Evolutionary conservation across 345 rosid genomes (phyloP), one percentile per base, ranked within the genome.

Genomic region (Lepidium africanum): DNA sequence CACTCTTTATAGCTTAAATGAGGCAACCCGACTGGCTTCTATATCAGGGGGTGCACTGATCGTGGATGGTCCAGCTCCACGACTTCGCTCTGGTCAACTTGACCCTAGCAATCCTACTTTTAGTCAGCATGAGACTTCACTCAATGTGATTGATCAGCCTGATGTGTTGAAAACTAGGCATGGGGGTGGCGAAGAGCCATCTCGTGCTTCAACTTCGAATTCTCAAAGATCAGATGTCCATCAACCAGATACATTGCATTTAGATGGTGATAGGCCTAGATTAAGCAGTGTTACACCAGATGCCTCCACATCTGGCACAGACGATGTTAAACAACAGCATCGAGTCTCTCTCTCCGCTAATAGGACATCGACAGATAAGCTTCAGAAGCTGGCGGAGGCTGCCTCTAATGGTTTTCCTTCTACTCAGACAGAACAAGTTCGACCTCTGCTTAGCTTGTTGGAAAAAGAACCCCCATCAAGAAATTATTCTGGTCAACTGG

Each of bases 401-500:
- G 68, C 80, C 52, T 83, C 86, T 46, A 83, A 86, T 76, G 96
- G 95, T 51, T 71, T 81, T 77, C 67, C 86, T 50, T 75, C 76
- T 69, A 43, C 85, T 63, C 91, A 85, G 49, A 76, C 86, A 39
- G 97, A 90, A 65, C 95, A 87, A 81, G 97, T 94, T 72, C 88
- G 96, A 25, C 99, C 99, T 66, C 84, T 94, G 73, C 91, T 94
- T 67, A 94, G 96, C 88, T 86, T 94, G 82, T 81, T 91, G 86
- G 99, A 94, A 54, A 94, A 90, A 81, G 99, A 94, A 81, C 97
- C 99, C 19, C 97, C 95, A 59, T 90, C 92, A 33, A 79, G 84
- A 70, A 91, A 73, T 75, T 81, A 76, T 77, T 88, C 97, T 80
- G 98, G 96, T 72, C 98, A 92, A 72, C 80, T 92, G 69, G 98